Conservation (phyloP, 169 alveolate genomes). For the Toxoplasma gondii region DNA sequence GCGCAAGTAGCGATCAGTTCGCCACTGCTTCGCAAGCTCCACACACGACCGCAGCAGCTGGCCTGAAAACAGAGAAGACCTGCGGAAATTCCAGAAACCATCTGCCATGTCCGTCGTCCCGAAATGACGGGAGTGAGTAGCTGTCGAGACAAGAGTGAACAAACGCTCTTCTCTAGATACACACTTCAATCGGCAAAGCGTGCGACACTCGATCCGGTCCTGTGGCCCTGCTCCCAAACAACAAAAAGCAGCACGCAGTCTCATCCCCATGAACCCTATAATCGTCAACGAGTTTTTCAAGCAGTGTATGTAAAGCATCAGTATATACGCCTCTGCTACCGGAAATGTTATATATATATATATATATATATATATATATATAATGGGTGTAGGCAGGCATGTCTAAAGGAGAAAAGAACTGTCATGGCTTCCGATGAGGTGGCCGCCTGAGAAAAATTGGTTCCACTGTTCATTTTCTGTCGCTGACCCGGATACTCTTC, state of each 20-base stretch:
- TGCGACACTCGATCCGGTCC: no score
- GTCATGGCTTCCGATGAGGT: no score
- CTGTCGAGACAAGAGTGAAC: neutral
- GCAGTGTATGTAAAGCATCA: no score
- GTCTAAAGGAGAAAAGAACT: no score
- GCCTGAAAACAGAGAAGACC: constrained; percentile 56
- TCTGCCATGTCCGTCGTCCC: neutral
- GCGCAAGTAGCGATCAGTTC: constrained; percentile 80
- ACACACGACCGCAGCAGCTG: constrained; percentile 85
- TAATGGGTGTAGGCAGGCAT: no score
- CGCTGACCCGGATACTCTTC: constrained; percentile 82
- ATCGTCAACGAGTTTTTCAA: no score
- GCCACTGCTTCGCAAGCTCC: constrained; percentile 85
- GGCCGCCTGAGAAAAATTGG: no score
- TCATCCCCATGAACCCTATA: no score
- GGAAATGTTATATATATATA: neutral
- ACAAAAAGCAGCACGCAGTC: no score
- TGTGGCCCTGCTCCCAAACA: no score
- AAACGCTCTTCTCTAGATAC: neutral
- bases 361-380: neutral
- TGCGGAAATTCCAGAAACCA: neutral
- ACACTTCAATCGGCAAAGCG: neutral
- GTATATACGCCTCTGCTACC: neutral
- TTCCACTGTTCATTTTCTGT: no score
- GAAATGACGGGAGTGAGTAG: neutral